phyloP scores from a whole-genome alignment of 148 eudicot genomes.

The Spergularia bocconei region DNA sequence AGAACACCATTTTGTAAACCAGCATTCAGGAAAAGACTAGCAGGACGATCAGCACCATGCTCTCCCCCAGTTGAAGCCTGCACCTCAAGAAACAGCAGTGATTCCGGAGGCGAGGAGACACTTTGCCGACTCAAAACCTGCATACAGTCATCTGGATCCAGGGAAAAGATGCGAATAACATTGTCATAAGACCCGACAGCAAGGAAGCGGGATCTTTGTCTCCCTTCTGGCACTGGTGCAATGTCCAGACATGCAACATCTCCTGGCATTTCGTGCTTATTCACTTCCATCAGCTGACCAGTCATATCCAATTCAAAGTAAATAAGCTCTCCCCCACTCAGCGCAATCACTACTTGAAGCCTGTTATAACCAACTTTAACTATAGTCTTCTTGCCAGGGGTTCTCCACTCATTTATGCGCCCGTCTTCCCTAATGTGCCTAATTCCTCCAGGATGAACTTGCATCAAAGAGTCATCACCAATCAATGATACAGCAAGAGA shows the following conservation, averaged over 20 bases:
- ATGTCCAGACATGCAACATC: conserved; percentile 96
- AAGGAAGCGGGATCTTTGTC: conserved; percentile 87
- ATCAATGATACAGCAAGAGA: conserved; percentile 89
- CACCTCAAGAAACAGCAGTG: conserved; percentile 85
- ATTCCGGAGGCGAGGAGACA: conserved; percentile 89
- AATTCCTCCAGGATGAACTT: conserved; percentile 93
- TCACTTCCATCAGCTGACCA: conserved; percentile 94
- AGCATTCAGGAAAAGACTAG: conserved; percentile 84
- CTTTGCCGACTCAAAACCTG: conserved; percentile 86
- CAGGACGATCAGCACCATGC: conserved; percentile 98
- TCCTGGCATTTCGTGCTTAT: conserved; percentile 92
- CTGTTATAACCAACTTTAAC: conserved; percentile 92
- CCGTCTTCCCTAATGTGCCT: conserved; percentile 99
- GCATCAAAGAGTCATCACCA: conserved; percentile 96
- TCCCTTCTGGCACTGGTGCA: conserved; percentile 96
- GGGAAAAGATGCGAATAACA: conserved; percentile 74
- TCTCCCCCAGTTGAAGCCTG: conserved; percentile 94
- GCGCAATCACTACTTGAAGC: conserved; percentile 86
- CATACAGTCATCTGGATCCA: conserved; percentile 95
- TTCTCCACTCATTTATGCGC: conserved; percentile 93
- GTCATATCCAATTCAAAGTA: conserved; percentile 94
- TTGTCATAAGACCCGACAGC: conserved; percentile 96
- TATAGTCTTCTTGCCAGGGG: conserved; percentile 94
- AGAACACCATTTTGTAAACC: conserved; percentile 88
- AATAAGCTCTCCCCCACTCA: conserved; percentile 93